Evolutionary conservation across 352 stramenopile species (phyloP).

Genomic region (Globisporangium acanthophoron): DNA sequence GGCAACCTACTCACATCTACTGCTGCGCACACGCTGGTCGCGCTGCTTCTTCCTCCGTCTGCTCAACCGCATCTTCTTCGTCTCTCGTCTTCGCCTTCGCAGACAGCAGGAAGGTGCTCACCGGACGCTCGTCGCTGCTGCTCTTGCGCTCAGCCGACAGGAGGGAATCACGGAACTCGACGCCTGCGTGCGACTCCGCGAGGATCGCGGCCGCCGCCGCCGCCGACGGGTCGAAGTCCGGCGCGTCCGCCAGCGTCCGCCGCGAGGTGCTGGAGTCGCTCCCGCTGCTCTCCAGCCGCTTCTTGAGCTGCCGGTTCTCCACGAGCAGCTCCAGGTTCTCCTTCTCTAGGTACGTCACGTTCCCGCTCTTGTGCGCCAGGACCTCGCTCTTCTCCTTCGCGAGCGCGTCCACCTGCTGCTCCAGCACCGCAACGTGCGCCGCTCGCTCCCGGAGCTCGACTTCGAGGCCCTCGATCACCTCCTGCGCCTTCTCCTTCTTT

Average conservation of each 20-base stretch:
- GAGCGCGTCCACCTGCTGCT: constrained; percentile 24
- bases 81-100: not conserved
- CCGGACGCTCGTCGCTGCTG: not conserved
- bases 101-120: not conserved
- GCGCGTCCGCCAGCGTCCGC: constrained; percentile 8
- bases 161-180: too few species aligned
- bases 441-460: constrained; percentile 41
- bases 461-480: constrained; percentile 50
- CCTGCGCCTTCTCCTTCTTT: constrained; percentile 34
- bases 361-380: constrained; percentile 28
- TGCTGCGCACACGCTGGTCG: constrained; percentile 11
- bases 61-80: constrained; percentile 2
- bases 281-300: constrained; percentile 25
- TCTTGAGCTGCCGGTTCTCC: constrained; percentile 53
- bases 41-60: constrained; percentile 1
- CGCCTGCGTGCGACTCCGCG: not conserved
- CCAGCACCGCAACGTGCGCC: constrained; percentile 32
- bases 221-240: constrained; percentile 22
- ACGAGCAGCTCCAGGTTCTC: constrained; percentile 63
- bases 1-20: not conserved
- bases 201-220: constrained; percentile 17
- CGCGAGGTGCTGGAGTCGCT: not conserved
- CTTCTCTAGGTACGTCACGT: constrained; percentile 57
- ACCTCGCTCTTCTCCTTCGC: constrained; percentile 20
- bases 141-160: too few species aligned